Evolutionary conservation across 768 basidiomycete species (phyloP).

Genomic region (Kwoniella bestiolae): DNA sequence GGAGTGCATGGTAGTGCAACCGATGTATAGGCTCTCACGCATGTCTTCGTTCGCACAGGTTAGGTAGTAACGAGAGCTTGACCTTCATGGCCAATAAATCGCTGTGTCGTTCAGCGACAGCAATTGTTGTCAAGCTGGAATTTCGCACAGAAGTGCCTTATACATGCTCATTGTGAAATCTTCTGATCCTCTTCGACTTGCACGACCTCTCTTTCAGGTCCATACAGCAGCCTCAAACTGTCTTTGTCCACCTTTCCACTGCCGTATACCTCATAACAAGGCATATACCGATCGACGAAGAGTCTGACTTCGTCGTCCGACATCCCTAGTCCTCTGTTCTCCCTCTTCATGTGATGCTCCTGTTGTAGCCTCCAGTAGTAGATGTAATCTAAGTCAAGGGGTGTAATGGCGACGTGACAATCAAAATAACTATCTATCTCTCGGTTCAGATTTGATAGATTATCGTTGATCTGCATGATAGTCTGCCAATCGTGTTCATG

Average conservation of each 20-base stretch:
- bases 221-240: conserved; percentile 17
- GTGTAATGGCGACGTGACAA: conserved; percentile 72
- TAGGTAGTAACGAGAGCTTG: too few relatives aligned
- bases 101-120: too few relatives aligned
- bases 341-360: conserved; percentile 83
- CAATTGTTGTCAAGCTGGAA: too few relatives aligned
- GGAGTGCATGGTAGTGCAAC: too few relatives aligned
- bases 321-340: conserved; percentile 88
- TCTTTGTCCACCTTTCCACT: conserved; percentile 60
- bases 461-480: conserved; percentile 68
- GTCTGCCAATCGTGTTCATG: conserved; percentile 59
- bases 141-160: too few relatives aligned
- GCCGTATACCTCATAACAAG: conserved; percentile 86
- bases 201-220: conserved; percentile 19
- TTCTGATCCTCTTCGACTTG: background rate
- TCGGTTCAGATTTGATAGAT: conserved; percentile 65
- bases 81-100: too few relatives aligned
- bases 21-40: too few relatives aligned
- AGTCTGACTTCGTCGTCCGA: conserved; percentile 72
- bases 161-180: too few relatives aligned
- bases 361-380: conserved; percentile 84
- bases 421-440: conserved; percentile 73
- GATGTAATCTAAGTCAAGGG: conserved; percentile 61
- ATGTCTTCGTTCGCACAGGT: too few relatives aligned
- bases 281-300: conserved; percentile 91